Base-by-base conservation (phyloP, 2,329 filamentous ascomycete genomes). In the Apiospora saccharicola region DNA sequence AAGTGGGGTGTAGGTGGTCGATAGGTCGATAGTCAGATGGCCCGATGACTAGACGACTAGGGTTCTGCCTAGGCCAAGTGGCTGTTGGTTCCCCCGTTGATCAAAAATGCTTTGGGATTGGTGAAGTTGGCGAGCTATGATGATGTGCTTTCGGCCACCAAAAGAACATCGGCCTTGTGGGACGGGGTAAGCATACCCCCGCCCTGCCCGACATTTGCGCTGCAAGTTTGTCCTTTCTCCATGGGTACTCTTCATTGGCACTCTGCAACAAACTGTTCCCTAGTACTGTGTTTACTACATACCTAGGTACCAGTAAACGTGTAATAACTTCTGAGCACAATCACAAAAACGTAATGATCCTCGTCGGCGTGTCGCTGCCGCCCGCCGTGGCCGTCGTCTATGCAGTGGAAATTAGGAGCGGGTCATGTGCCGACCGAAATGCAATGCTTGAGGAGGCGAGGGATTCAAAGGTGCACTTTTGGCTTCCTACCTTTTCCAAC, bases 341-440 rank as follows among this genome's bases (percentile, higher is more conserved):
- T n/a, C 19, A 49, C 46, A 7, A 49, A 8, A 49, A n/a, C 22
- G 7, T n/a, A 49, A 49, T 22, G n/a, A 49, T 8, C 19, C 10
- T 51, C n/a, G 49, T 51, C 49, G 49, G 46, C 49, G 26, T 26
- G 24, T 51, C 24, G n/a, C 13, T 4, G 53, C 34, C 26, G 30
- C 19, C 30, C 26, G 26, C 26, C 26, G 51, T 57, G 26, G 53
- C 53, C 30, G 30, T 61, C 6, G 26, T 3, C 26, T 22, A 12
- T 6, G 30, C 53, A 64, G 53, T 64, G 53, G 53, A 64, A 64
- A 64, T 64, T 64, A n/a, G 53, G 30, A 13, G 53, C 53, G 53
- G 53, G 53, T 64, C 53, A 13, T 37, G 30, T 22, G 53, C 53
- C 30, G 53, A 8, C 19, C 30, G 19, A 3, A 51, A n/a, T 49